phyloP scores from a whole-genome alignment of 2,329 filamentous ascomycete species.

The Penicillium sp. region DNA sequence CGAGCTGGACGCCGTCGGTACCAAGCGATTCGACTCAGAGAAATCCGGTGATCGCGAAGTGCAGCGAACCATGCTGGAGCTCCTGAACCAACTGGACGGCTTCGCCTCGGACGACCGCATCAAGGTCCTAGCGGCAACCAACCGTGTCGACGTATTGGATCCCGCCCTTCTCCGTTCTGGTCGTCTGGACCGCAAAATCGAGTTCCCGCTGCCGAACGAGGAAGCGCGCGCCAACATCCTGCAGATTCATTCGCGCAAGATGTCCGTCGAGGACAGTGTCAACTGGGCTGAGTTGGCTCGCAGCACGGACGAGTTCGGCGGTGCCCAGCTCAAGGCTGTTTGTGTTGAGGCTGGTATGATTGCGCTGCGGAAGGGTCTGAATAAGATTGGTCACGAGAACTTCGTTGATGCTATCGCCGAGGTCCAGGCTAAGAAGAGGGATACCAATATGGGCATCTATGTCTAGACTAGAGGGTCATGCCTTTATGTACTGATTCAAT shows the following conservation, averaged over 20 bases:
- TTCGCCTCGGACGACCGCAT: constrained; percentile 96
- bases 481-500: constrained; percentile 10
- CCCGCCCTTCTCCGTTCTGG: constrained; percentile 87
- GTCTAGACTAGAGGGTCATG: constrained; percentile 30
- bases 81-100: constrained; percentile 96
- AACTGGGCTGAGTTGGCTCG: constrained; percentile 96
- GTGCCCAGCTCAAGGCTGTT: constrained; percentile 95
- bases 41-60: constrained; percentile 98
- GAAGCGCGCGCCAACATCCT: constrained; percentile 95
- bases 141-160: constrained; percentile 90
- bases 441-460: constrained; percentile 53
- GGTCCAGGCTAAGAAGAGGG: constrained; percentile 87
- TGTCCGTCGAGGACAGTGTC: constrained; percentile 87
- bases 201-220: constrained; percentile 96
- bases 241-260: constrained; percentile 96
- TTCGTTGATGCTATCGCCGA: constrained; percentile 98
- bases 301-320: constrained; percentile 97
- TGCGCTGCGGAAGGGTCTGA: constrained; percentile 86
- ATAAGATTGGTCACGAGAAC: constrained; percentile 96
- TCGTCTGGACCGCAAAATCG: constrained; percentile 92
- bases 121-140: constrained; percentile 92
- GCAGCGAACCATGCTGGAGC: constrained; percentile 96
- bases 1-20: constrained; percentile 95
- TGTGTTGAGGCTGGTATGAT: constrained; percentile 99
- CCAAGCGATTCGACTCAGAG: constrained; percentile 97